Evolutionary conservation across 768 basidiomycete genomes (phyloP), one percentile per base, ranked within the genome.

Genomic region (Coprinellus micaceus): DNA sequence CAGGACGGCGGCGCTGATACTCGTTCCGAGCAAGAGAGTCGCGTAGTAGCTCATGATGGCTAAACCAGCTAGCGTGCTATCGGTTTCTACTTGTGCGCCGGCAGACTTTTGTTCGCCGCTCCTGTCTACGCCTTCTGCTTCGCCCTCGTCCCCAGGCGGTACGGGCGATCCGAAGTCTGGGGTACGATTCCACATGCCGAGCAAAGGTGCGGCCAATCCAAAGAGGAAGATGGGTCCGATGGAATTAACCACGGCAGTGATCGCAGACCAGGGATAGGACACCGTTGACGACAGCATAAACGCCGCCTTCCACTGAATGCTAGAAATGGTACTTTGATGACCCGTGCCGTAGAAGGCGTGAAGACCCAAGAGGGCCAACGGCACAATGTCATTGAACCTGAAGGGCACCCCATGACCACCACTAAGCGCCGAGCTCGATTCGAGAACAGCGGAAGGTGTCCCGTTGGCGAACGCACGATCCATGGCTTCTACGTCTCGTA

Each of bases 221-320:
- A 86, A 83, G 43, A 97, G 65, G 64, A 89, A 74, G 58, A 86
- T 72, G 0, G 89, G 81, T 0, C 94, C 91, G 52, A 92, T 73
- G 6, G 88, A 85, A 69, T 98, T 98, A 58, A 88, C 69, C 2
- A 81, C 68, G 4, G 94, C 86, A 24, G 92, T 85, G 1, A 89
- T 44, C 0, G 86, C 86, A 0, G 94, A 86, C 63, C 84, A 81
- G 0, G 89, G 86, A 66, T 91, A 93, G 11, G 71, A 75, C 43
- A 94, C 74, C 0, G 78, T 83, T 2, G 82, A 74, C 2, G 84
- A 82, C 54, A 99, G 78, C 26, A 98, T 68, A 70, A 98, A 99
- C 6, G 90, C 95, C 1, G 88, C 73, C 69, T 97, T 97, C 97
- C 96, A 99, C 62, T 98, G 96, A 41, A 99, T 82, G 2, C 91